Evolutionary conservation across 2,329 filamentous ascomycete genomes (phyloP), one percentile per base, ranked within the genome.

Genomic region (Trichoderma polysporum): DNA sequence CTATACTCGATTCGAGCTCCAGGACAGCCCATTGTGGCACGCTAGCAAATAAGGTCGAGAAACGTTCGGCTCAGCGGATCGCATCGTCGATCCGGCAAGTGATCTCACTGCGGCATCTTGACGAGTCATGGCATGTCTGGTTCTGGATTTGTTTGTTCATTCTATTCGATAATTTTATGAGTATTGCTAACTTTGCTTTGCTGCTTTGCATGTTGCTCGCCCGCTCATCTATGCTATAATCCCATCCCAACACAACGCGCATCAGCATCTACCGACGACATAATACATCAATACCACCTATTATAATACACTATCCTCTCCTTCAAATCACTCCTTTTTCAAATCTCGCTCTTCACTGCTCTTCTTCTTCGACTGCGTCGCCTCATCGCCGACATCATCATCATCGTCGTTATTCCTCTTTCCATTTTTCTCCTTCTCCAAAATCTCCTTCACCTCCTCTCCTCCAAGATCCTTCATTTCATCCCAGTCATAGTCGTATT

Each of bases 401-500:
- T 79, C 76, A 2, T 77, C 73, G n/a, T 79, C 75, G 12, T 73
- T 72, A 25, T 74, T 72, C 10, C 77, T 75, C 41, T 75, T 76
- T 35, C 76, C 76, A 45, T 77, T 79, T 69, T 81, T 78, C 74
- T 88, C 85, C 68, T 84, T 79, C 69, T 86, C 85, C 35, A 89
- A 75, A 17, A 83, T 83, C 71, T 87, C 80, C 76, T 83, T 84
- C 0, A 88, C 84, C 35, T 90, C 85, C 72, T 90, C 87, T n/a
- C 86, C 86, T 13, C 87, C 88, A 60, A 94, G 87, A 71, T 96
- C 91, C 69, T 81, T 82, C 68, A 83, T 85, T 80, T 95, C 92
- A 73, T 97, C 87, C 92, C 93, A 97, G 60, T 94, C 92, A 8
- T 94, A 92, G 72, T 96, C 93, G 76, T 97, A 97, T 78, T 97